Evolutionary conservation across 768 basidiomycete species (phyloP).

Genomic region (Aureoboletus auriporus): DNA sequence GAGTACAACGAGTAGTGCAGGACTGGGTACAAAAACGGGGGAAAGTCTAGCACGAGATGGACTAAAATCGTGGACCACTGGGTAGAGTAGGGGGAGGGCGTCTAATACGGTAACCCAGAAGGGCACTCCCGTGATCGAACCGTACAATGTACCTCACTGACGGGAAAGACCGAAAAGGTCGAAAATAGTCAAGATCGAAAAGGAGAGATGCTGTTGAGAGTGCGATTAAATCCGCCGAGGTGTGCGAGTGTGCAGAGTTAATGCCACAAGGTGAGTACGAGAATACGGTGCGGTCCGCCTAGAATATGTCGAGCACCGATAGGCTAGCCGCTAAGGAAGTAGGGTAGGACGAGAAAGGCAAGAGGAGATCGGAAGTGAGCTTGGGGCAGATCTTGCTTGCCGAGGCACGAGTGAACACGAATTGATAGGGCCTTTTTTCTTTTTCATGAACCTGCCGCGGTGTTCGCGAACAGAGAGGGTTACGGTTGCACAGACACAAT

Average conservation of each 20-base stretch:
- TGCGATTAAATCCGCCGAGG: conserved; percentile 28
- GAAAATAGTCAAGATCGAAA: conserved; percentile 39
- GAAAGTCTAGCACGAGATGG: neutral
- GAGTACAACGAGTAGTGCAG: neutral
- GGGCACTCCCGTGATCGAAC: conserved; percentile 18
- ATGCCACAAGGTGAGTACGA: conserved; percentile 39
- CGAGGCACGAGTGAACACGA: conserved; percentile 22
- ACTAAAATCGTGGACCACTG: conserved; percentile 9
- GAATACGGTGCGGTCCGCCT: conserved; percentile 44
- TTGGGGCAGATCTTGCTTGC: conserved; percentile 21
- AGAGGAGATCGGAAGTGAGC: conserved; percentile 16
- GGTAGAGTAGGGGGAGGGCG: conserved; percentile 9
- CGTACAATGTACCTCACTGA: conserved; percentile 31
- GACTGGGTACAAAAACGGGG: neutral
- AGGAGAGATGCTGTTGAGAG: conserved; percentile 42
- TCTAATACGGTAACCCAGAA: conserved; percentile 17
- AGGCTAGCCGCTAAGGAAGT: conserved; percentile 29
- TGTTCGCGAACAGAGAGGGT: conserved; percentile 20
- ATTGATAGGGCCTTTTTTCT: conserved; percentile 29
- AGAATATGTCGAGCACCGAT: conserved; percentile 39
- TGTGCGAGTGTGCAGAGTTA: conserved; percentile 24
- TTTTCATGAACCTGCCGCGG: conserved; percentile 29
- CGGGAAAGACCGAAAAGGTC: conserved; percentile 27
- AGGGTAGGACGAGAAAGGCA: conserved; percentile 31
- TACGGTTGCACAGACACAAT: conserved; percentile 22